Conservation (phyloP, 768 basidiomycete species). For the Psilocybe azurescens region DNA sequence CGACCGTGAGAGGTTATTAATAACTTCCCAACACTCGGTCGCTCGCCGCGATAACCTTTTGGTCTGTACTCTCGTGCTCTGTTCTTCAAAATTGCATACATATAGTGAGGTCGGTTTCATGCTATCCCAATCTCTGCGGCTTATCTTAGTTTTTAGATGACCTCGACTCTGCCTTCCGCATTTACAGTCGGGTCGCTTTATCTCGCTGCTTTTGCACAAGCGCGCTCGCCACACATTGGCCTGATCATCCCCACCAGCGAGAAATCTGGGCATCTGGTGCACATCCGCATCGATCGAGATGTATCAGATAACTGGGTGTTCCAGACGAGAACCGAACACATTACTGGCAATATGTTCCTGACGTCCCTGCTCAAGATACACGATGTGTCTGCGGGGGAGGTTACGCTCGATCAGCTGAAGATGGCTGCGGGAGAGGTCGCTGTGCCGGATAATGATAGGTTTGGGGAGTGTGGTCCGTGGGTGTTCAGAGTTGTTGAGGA, state of each 20-base stretch:
- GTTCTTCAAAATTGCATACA: no score
- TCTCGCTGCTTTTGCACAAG: constrained; percentile 1
- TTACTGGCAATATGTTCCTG: not conserved
- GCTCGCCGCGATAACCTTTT: no score
- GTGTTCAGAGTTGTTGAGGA: not conserved
- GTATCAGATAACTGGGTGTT: not conserved
- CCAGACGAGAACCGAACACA: not conserved
- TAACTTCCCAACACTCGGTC: no score
- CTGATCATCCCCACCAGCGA: not conserved
- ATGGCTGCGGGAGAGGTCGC: not conserved
- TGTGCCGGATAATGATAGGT: not conserved
- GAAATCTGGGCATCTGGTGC: not conserved
- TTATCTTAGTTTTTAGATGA: no score
- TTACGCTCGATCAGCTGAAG: not conserved
- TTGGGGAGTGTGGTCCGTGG: constrained; percentile 1
- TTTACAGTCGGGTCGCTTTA: not conserved
- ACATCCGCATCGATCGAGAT: constrained; percentile 1
- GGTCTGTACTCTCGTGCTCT: no score
- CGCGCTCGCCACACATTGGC: not conserved
- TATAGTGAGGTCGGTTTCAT: no score
- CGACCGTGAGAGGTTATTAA: no score
- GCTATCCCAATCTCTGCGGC: no score
- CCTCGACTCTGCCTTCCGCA: no score
- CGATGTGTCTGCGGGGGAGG: not conserved
- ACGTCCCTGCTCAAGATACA: constrained; percentile 4